Base-by-base conservation (phyloP, 352 stramenopile species). In the Globisporangium recalcitrans region DNA sequence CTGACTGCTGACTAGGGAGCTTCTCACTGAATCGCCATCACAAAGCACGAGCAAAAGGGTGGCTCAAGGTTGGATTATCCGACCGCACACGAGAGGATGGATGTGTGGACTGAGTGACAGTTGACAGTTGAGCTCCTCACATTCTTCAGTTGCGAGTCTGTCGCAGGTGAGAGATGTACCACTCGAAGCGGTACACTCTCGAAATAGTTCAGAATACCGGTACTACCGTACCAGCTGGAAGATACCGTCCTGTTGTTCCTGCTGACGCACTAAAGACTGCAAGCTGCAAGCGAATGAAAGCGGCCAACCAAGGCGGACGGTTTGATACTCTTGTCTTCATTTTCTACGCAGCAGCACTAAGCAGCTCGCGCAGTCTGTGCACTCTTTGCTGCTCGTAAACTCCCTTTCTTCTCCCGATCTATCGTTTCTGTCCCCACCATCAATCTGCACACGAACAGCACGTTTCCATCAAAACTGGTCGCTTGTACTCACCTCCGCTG, bases 401-500 rank as follows among this genome's bases (percentile, higher is more conserved):
- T 32, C 29, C 29, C 9, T 32, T 32, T 32, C 9, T 32, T 32
- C 29, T 32, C 6, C 6, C 29, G 29, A 32, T 32, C 29, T 32
- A 32, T 32, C 29, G 29, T 32, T 8, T 4, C 29, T 32, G 29
- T 32, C 29, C 4, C 29, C 9, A 42, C 36, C 14, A 10, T 2
- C 16, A 2, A 19, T 13, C 36, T 13, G 36, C 16, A 5, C 11
- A 42, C 3, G 16, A 3, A 42, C 7, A 42, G 11, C 36, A 10
- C 36, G 9, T 5, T 42, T 46, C 19, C 42, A 26, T 26, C 3
- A 26, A 11, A 49, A 44, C 5, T 26, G 42, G 6, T 49, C 22
- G 2, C 4, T 7, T 38, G 16, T 38, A 21, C n/a, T 61, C 55
- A 61, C 26, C 53, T 61, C 22, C 55, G 38, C 29, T 65, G n/a